These are phyloP conservation scores for Suillus ampliporus DNA, from an alignment of 768 basidiomycete species.

Conservation along the genomic window DNA sequence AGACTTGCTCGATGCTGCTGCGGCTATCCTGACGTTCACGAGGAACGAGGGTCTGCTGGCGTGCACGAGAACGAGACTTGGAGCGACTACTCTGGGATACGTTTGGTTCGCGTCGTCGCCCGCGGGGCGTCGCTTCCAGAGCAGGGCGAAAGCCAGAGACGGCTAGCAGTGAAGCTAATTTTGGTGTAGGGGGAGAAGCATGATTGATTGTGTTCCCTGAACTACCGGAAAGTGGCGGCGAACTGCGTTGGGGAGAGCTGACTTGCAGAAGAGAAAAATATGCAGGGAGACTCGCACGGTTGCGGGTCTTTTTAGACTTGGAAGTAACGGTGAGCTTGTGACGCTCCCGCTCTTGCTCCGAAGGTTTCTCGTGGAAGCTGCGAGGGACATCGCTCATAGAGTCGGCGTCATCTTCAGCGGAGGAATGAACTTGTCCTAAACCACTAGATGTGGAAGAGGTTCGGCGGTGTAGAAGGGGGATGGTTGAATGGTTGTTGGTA, in stretches of 20 bases:
- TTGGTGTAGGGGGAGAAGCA: slow-evolving; percentile 68
- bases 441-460: slow-evolving; percentile 51
- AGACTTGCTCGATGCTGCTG: slow-evolving; percentile 49
- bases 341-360: slow-evolving; percentile 27
- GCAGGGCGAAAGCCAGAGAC: slow-evolving; percentile 41
- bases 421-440: slow-evolving; percentile 37
- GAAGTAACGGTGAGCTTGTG: slow-evolving; percentile 36
- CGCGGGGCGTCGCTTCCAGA: slow-evolving; percentile 54
- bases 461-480: slow-evolving; percentile 60
- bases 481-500: slow-evolving; percentile 69
- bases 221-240: slow-evolving; percentile 45
- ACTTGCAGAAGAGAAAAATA: slow-evolving; percentile 77
- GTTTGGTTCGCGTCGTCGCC: slow-evolving; percentile 52
- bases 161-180: slow-evolving; percentile 42
- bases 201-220: slow-evolving; percentile 48
- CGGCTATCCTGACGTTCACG: slow-evolving; percentile 30
- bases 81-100: slow-evolving; percentile 46
- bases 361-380: slow-evolving; percentile 38
- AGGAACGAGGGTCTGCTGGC: slow-evolving; percentile 21
- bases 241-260: slow-evolving; percentile 47
- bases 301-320: slow-evolving; percentile 58
- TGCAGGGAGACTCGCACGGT: slow-evolving; percentile 75
- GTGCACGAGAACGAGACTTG: slow-evolving; percentile 46
- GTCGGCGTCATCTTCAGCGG: slow-evolving; percentile 51
- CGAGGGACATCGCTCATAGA: slow-evolving; percentile 40